phyloP scores from a whole-genome alignment of 352 stramenopile species.

The Phytophthora colocasiae region DNA sequence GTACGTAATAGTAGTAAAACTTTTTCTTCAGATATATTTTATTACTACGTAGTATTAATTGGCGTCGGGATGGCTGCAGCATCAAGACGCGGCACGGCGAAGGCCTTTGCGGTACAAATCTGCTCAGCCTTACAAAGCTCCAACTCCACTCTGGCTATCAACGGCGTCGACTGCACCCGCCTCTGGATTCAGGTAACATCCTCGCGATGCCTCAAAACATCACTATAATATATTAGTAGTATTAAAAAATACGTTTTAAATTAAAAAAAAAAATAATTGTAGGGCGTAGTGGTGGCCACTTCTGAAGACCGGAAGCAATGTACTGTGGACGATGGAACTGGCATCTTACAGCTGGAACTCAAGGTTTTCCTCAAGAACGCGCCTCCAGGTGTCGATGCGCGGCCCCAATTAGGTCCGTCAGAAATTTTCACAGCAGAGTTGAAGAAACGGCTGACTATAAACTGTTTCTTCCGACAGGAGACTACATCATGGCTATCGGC shows the following conservation, averaged over 20 bases:
- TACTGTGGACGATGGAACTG: conserved; percentile 81
- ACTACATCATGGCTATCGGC: conserved; percentile 85
- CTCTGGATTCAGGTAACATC: conserved; percentile 72
- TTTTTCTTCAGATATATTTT: no score
- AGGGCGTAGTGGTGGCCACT: conserved; percentile 65
- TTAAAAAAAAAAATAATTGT: neutral
- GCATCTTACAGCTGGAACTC: conserved; percentile 63
- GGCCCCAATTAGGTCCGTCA: conserved; percentile 45
- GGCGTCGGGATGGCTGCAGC: neutral
- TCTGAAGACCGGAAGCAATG: conserved; percentile 46
- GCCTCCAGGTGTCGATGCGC: conserved; percentile 50
- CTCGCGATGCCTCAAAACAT: conserved; percentile 6
- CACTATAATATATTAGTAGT: neutral
- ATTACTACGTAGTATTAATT: no score
- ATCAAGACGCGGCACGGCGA: conserved; percentile 43
- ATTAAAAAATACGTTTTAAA: no score
- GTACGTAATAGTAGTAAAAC: no score
- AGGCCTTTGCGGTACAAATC: conserved; percentile 71
- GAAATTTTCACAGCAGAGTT: neutral
- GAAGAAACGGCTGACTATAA: neutral
- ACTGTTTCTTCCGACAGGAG: conserved; percentile 35
- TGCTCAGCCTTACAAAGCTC: conserved; percentile 47
- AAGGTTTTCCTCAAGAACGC: conserved; percentile 72
- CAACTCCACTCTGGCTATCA: conserved; percentile 52
- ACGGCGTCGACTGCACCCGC: conserved; percentile 67